A percentile compares a stretch with the other conserved stretches of the same genome.
Conservation (phyloP, 2,329 filamentous ascomycete species). For the Penicillium sp. region DNA sequence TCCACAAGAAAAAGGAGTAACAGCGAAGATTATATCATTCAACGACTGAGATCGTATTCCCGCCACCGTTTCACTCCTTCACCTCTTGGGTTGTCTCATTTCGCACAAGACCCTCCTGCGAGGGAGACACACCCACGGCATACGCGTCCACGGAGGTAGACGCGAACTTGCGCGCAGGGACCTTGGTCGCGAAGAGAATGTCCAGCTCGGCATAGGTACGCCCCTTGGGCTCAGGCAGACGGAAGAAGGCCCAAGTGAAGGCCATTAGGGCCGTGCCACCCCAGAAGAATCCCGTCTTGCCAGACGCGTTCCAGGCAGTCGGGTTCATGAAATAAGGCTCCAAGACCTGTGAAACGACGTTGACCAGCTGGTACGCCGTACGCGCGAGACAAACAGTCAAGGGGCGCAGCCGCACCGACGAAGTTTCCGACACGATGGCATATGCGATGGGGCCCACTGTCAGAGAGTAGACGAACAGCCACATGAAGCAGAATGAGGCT, state of each 20-base stretch:
- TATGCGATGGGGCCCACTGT: constrained; percentile 63
- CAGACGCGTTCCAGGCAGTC: constrained; percentile 45
- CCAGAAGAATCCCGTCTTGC: constrained; percentile 52
- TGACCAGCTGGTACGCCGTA: constrained; percentile 57
- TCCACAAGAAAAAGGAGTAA: too few relatives aligned
- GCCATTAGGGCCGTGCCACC: constrained; percentile 36
- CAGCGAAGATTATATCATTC: not conserved
- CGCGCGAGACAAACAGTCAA: constrained; percentile 63
- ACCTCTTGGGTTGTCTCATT: constrained; percentile 18
- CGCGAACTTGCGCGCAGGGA: constrained; percentile 44
- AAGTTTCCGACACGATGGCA: constrained; percentile 60
- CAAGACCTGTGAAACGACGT: constrained; percentile 55
- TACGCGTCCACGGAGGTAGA: constrained; percentile 30
- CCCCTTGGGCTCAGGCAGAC: constrained; percentile 47
- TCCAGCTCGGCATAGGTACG: constrained; percentile 51
- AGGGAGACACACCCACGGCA: constrained; percentile 17
- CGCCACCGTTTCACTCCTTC: constrained; percentile 15
- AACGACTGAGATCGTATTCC: not conserved
- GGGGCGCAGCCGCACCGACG: constrained; percentile 61
- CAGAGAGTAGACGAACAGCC: constrained; percentile 62
- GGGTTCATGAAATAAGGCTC: constrained; percentile 45
- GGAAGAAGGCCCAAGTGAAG: constrained; percentile 46
- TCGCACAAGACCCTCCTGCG: constrained; percentile 27
- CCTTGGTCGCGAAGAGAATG: constrained; percentile 48
- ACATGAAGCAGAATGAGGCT: constrained; percentile 57